Evolutionary conservation across 345 rosid species (phyloP).

Genomic region (Camelina hispida): DNA sequence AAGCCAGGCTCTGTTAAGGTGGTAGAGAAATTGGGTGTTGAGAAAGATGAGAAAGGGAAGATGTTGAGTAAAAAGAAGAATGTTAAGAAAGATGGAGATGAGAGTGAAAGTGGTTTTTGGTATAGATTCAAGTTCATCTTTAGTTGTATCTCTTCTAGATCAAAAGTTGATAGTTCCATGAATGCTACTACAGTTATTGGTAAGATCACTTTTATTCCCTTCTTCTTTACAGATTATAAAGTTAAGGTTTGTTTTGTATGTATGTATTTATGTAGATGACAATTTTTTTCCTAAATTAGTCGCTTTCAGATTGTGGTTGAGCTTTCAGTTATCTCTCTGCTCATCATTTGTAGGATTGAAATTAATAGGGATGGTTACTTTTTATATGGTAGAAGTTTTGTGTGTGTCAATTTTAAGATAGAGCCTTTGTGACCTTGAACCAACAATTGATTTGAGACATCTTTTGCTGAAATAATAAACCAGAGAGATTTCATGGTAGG

Average conservation of each 20-base stretch:
- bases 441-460: not conserved
- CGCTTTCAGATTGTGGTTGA: conserved; percentile 28
- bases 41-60: conserved; percentile 47
- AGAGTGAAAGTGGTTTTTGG: conserved; percentile 68
- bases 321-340: not conserved
- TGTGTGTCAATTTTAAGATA: not conserved
- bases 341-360: not conserved
- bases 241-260: not conserved
- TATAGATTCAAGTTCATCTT: conserved; percentile 57
- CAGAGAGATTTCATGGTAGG: not conserved
- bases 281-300: not conserved
- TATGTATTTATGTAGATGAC: conserved; percentile 26
- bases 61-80: conserved; percentile 46
- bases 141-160: conserved; percentile 75
- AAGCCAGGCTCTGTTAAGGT: conserved; percentile 47
- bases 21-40: conserved; percentile 48
- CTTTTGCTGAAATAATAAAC: not conserved
- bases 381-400: not conserved
- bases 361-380: not conserved
- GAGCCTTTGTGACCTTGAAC: not conserved
- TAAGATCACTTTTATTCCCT: conserved; percentile 15
- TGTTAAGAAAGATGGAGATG: conserved; percentile 50
- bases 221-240: conserved; percentile 8
- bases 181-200: conserved; percentile 56
- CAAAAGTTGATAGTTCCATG: conserved; percentile 79